Percentiles rank a stretch among this genome's conserved stretches.
Conservation (phyloP, 805 yeast genomes). For the Jamesozyma piceae region DNA sequence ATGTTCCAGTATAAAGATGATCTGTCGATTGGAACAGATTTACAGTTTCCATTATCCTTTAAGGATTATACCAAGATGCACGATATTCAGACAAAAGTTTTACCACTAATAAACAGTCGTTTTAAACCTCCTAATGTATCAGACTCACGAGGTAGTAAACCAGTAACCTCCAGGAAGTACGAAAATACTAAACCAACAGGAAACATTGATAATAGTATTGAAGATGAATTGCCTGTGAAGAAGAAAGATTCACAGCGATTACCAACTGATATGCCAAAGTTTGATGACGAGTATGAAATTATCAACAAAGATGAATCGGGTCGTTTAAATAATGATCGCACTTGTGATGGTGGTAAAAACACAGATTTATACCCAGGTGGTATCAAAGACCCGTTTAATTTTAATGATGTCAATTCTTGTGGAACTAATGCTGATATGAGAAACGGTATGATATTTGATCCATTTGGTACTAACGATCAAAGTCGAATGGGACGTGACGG, state of each 20-base stretch:
- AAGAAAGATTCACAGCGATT: not conserved
- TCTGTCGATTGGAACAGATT: not conserved
- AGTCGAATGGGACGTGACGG: not conserved
- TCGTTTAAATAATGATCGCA: not conserved
- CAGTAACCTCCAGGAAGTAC: no score
- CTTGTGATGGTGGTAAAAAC: slow-evolving; percentile 23
- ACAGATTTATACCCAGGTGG: slow-evolving; percentile 30
- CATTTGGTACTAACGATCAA: slow-evolving; percentile 12
- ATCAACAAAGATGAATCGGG: slow-evolving; percentile 1
- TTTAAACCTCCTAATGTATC: no score
- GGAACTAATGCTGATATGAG: slow-evolving; percentile 7
- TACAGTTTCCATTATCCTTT: not conserved
- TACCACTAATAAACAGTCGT: not conserved
- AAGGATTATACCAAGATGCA: not conserved
- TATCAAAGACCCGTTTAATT: slow-evolving; percentile 17
- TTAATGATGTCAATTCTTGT: slow-evolving; percentile 12
- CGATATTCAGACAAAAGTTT: not conserved
- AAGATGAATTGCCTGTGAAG: not conserved
- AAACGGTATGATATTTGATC: slow-evolving; percentile 29
- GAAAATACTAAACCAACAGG: no score
- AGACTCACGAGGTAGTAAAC: not conserved
- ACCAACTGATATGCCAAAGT: slow-evolving; percentile 29
- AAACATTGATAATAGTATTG: not conserved
- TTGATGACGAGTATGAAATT: slow-evolving; percentile 30
- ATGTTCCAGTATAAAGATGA: not conserved